A percentile compares a stretch with the other conserved stretches of the same genome.
These are phyloP conservation scores for Sambucus nigra DNA, from an alignment of 129 eudicot species.

Conservation along the genomic window DNA sequence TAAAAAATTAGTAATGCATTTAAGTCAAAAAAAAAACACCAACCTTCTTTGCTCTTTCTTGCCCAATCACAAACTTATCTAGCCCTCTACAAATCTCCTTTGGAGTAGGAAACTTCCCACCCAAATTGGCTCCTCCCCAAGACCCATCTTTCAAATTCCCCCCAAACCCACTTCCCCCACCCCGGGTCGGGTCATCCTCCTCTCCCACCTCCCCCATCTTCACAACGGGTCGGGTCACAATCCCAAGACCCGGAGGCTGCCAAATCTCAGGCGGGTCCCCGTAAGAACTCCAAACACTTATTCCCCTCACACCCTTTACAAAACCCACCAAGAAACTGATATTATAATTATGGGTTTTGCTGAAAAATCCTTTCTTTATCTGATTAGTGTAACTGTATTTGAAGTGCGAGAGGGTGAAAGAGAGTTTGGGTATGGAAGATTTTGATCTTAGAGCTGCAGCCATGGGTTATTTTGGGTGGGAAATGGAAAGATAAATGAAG, in stretches of 20 bases:
- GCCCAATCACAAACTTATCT: conserved; percentile 72
- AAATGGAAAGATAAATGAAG: too few relatives aligned
- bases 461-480: conserved; percentile 36
- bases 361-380: too few relatives aligned
- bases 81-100: conserved; percentile 71
- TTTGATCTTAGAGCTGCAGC: conserved; percentile 82
- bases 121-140: conserved; percentile 90
- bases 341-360: too few relatives aligned
- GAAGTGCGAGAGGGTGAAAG: conserved; percentile 49
- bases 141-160: conserved; percentile 45
- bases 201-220: conserved; percentile 32
- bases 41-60: conserved; percentile 64
- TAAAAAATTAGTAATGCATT: too few relatives aligned
- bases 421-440: conserved; percentile 46
- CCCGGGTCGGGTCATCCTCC: conserved; percentile 22
- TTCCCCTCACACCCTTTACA: conserved; percentile 19
- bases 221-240: conserved; percentile 48
- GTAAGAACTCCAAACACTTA: conserved; percentile 30
- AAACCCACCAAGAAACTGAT: conserved; percentile 13
- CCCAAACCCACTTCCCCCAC: conserved; percentile 45
- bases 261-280: conserved; percentile 99
- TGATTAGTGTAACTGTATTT: conserved; percentile 56
- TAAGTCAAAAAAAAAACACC: background rate
- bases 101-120: conserved; percentile 75
- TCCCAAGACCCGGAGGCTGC: conserved; percentile 85